Base-by-base conservation (phyloP, 345 rosid species). In the Durio zibethinus region DNA sequence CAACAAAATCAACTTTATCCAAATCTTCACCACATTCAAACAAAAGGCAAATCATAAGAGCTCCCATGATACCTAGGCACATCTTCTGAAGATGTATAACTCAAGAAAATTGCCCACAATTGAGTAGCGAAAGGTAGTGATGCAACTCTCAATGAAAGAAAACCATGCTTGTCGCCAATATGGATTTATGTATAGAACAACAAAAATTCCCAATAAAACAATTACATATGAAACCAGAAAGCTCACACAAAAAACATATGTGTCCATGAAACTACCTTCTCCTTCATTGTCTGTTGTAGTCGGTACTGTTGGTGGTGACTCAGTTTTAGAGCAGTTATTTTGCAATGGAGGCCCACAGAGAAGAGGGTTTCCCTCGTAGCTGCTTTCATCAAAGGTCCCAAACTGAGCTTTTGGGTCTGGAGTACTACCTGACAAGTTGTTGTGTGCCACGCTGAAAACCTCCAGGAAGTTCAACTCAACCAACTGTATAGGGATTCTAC, bases 401-500 rank as follows among this genome's bases (percentile, higher is more conserved):
- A 73, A 73, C 27, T 73, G 76, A 31, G 76, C 76, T 35, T 38
- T 73, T 0, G 10, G 0, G 15, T 31, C 10, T 35, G 21, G 42
- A 18, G 0, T 64, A 36, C 38, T 12, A 7, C 47, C 72, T 40
- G 48, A 35, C 12, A 36, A 40, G 4, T 36, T 66, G 6, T 72
- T 72, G 75, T 72, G 21, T 50, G 61, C 59, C 27, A 74, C 77
- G 1, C 40, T 48, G 9, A 72, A 48, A 7, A 72, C 27, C 5
- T 6, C 75, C 0, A 62, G 10, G 33, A 9, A 31, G 67, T 74
- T 4, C 25, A 84, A 23, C 42, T 74, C 52, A 0, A 21, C 38
- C 1, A 84, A 40, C 7, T 74, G 56, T 4, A 71, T 57, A n/a
- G 85, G 82, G 10, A 84, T 70, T 43, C 31, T 8, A 5, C 82